phyloP scores from a whole-genome alignment of 179 eudicot genomes.

The Nepenthes alata region DNA sequence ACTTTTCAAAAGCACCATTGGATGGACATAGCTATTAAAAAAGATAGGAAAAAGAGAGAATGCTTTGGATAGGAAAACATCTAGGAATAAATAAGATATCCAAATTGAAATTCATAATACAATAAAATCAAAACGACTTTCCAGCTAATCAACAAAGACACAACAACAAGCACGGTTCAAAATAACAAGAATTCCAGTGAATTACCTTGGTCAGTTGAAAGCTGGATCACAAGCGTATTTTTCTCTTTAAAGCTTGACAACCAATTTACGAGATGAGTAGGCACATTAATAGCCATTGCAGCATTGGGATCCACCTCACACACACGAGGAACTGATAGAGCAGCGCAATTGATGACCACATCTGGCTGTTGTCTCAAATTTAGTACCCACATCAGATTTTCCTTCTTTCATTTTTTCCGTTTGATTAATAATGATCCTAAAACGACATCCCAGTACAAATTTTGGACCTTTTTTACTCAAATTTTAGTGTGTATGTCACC shows the following conservation, averaged over 20 bases:
- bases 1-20: no score
- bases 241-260: conserved; percentile 41
- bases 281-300: conserved; percentile 82
- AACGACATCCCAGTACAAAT: no score
- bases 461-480: no score
- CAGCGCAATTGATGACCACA: conserved; percentile 92
- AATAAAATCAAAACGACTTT: neutral
- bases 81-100: no score
- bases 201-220: conserved; percentile 93
- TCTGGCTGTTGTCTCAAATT: conserved; percentile 51
- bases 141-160: neutral
- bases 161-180: neutral
- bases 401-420: neutral
- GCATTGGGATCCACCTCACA: conserved; percentile 77
- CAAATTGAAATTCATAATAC: no score
- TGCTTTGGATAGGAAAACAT: no score
- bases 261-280: conserved; percentile 74
- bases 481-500: no score
- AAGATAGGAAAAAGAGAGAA: no score
- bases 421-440: neutral
- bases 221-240: conserved; percentile 57
- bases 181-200: neutral
- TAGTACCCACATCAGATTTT: neutral
- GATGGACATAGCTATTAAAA: no score
- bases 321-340: conserved; percentile 73